Conservation (phyloP, 495 filamentous ascomycete genomes). For the Hypoxylon crocopeplum region DNA sequence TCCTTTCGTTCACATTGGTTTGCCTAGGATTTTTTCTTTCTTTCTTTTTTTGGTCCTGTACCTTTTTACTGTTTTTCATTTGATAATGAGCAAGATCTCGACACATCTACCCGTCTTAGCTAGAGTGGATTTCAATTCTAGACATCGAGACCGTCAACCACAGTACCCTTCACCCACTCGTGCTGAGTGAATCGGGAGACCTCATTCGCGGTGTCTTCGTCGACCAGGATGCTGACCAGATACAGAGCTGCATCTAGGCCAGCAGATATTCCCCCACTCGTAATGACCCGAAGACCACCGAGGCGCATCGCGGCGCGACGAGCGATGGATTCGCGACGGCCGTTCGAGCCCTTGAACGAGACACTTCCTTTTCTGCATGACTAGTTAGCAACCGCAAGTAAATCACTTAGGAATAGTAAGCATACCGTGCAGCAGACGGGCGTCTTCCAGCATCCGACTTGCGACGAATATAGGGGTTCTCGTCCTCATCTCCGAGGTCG, state of each 20-base stretch:
- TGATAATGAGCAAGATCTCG: slow-evolving; percentile 10
- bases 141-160: slow-evolving; percentile 76
- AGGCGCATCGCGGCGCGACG: slow-evolving; percentile 69
- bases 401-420: background rate
- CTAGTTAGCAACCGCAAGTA: slow-evolving; percentile 22
- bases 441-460: slow-evolving; percentile 66
- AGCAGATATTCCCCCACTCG: slow-evolving; percentile 74
- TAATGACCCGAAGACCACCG: slow-evolving; percentile 76
- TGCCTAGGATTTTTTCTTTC: slow-evolving; percentile 2
- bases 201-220: slow-evolving; percentile 70
- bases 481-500: slow-evolving; percentile 74
- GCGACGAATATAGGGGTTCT: slow-evolving; percentile 75
- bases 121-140: slow-evolving; percentile 45
- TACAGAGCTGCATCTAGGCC: slow-evolving; percentile 82
- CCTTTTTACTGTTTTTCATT: too few species aligned
- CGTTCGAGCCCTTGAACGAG: slow-evolving; percentile 69
- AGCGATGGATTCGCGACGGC: slow-evolving; percentile 70
- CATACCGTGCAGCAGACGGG: slow-evolving; percentile 66
- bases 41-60: slow-evolving; percentile 7
- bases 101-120: slow-evolving; percentile 5
- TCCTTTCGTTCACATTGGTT: background rate
- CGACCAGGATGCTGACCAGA: slow-evolving; percentile 75
- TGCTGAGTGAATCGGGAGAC: slow-evolving; percentile 73
- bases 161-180: slow-evolving; percentile 72
- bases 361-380: slow-evolving; percentile 67